Percentiles rank a stretch among this genome's conserved stretches.
Conservation (phyloP, 768 basidiomycete genomes). For the Rhodotorula graminis region DNA sequence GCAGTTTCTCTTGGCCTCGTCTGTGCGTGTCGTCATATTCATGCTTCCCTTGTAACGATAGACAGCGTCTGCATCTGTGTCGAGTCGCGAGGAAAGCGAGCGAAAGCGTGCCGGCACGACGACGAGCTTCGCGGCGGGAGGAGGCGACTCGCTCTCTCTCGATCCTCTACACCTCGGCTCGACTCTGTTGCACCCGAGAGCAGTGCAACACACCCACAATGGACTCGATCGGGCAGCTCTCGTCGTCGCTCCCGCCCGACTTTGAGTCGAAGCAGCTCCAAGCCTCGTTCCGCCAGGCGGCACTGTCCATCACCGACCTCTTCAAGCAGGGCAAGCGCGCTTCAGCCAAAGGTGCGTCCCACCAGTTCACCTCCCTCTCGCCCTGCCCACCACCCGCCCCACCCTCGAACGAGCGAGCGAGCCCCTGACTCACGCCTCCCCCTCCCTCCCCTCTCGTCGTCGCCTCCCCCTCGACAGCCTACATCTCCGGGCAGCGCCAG, state of each 20-base stretch:
- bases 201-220: neutral
- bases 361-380: too few relatives aligned
- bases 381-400: too few relatives aligned
- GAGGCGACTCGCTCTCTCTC: neutral
- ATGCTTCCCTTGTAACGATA: neutral
- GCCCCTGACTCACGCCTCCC: neutral
- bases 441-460: neutral
- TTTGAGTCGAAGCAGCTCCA: constrained; percentile 1
- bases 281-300: constrained; percentile 22
- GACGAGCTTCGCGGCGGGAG: too few relatives aligned
- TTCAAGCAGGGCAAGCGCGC: constrained; percentile 37
- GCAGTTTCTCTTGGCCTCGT: too few relatives aligned
- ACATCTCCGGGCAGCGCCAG: constrained; percentile 35
- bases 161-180: neutral
- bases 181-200: neutral
- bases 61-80: too few relatives aligned
- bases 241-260: constrained; percentile 19
- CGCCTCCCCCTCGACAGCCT: constrained; percentile 8
- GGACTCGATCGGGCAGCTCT: constrained; percentile 24
- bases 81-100: too few relatives aligned
- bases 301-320: constrained; percentile 26
- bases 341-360: constrained; percentile 27
- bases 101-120: too few relatives aligned
- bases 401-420: neutral
- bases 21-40: neutral